Base-by-base conservation (phyloP, 192 early-diverging fungal genomes). In the Coemansia furcata region DNA sequence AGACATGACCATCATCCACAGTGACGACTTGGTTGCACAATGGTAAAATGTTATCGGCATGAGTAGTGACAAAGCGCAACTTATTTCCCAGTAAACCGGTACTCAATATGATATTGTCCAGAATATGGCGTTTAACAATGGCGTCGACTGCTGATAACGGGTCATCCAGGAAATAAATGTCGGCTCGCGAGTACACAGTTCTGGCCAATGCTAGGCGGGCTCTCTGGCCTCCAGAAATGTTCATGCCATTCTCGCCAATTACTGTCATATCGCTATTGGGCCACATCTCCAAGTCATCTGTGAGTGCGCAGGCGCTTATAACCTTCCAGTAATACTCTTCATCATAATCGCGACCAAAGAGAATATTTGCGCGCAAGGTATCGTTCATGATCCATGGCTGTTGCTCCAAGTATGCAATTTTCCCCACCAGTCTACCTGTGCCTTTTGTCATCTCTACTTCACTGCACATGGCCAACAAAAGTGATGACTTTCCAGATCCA, bases 291-390 rank as follows among this genome's bases (percentile, higher is more conserved):
- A 95, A 69, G 81, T 94, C 92, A 6, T 85, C 81, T 23, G 73
- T 82, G 11, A 93, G 68, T 1, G 87, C 87, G 66, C 87, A 88
- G 1, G 87, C 85, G 6, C 86, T 75, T 2, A 93, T 59, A 38
- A 88, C 84, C 30, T 85, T 82, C 58, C 84, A 71, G 81, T 90
- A 93, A 14, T 67, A 76, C 46, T 68, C 60, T n/a, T 67, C 65
- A 47, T 96, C 85, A 42, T 80, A 88, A 1, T 71, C 59, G 8
- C 82, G 85, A 0, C 93, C 92, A 80, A 96, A 94, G 23, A 93
- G 43, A 79, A 96, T 89, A 67, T 96, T 96, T 10, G 88, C 88
- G 26, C 87, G 84, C n/a, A 94, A 71, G 0, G 91, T 89, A 36
- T 68, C 71, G 61, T 81, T 76, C 67, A 76, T 72, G 21, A 81